Base-by-base conservation (phyloP, 2,329 filamentous ascomycete species). In the Didymosphaeria variabile region DNA sequence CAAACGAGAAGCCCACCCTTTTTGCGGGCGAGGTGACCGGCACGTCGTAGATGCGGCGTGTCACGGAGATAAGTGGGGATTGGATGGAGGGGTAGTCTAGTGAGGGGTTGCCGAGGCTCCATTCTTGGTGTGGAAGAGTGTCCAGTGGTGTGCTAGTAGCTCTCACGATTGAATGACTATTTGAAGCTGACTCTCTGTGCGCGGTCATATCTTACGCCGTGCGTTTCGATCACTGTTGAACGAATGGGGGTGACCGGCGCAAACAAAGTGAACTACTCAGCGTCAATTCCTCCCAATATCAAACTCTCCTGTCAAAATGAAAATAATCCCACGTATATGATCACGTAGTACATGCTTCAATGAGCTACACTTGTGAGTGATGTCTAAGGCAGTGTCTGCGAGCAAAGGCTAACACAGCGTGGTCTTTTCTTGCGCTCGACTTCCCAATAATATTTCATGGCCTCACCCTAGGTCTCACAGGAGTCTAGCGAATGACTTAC, bases 1-100 rank as follows among this genome's bases (percentile, higher is more conserved):
- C 53, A 10, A 47, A 29, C 13, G 53, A 55, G 42, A 15, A 46
- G 31, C 53, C 53, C 10, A 36, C n/a, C 2, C 26, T 55, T 10
- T 17, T 55, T 8, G 53, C 42, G 12, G 53, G 53, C 10, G 53
- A 55, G 53, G 29, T 55, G 10, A 53, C 29, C 21, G 50, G 21
- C 15, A 34, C n/a, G 21, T 32, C 29, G 51, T 40, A 29, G 51
- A 31, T 34, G 26, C 13, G 3, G 19, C 12, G 36, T 21, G 31
- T 38, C 40, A 32, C 32, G 31, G 49, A 40, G 49, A 23, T 52
- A 31, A 19, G 21, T 31, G 49, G 49, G 49, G 49, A 36, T 34
- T 36, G 47, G 31, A 5, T 36, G 47, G 17, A 19, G 29, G 47
- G 29, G 29, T 21, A 49, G 23, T 4, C 19, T 12, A 17, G 47